Evolutionary conservation across 495 filamentous ascomycete species (phyloP), one percentile per base, ranked within the genome.

Genomic region (Aspergillus diversus): DNA sequence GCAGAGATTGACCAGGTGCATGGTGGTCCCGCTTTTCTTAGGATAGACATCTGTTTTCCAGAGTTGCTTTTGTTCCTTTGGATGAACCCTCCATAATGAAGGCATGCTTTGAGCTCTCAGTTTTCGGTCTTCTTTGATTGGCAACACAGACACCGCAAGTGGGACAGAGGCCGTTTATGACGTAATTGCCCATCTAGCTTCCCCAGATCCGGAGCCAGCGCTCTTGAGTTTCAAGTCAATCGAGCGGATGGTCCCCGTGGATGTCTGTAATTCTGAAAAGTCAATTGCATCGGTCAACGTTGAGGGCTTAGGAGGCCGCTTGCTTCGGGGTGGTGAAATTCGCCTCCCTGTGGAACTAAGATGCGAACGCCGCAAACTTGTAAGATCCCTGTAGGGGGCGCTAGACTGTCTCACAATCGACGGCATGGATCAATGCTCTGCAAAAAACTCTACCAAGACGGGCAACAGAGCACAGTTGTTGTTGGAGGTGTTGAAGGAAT

Each of bases 201-300:
- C 59, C 64, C 64, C 64, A 51, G 64, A 66, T 66, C 51, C 39
- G 49, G 47, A 7, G 8, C 47, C 27, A n/a, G 16, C 21, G 47
- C 16, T 50, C 47, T 49, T 35, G 42, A 50, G 46, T 49, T 27
- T 49, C 47, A 34, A 27, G 27, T 16, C 46, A 52, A 52, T 3
- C 47, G 17, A 33, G 13, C 27, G 57, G 11, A 21, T 33, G 58
- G 39, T n/a, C 37, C 49, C 37, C 37, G 49, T 33, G 49, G 37
- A 53, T 16, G 15, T 49, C 47, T 27, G 21, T 2, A 16, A 16
- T 49, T 27, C 47, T 16, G 12, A 17, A 49, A 16, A 21, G n/a
- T 43, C 39, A 13, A 43, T 43, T 13, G 11, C 39, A 27, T 27
- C 21, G 21, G 21, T 27, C 21, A 27, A 27, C 21, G 21, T 27